These are phyloP conservation scores for Casuarina equisetifolia DNA, from an alignment of 306 rosid genomes.

Conservation along the genomic window DNA sequence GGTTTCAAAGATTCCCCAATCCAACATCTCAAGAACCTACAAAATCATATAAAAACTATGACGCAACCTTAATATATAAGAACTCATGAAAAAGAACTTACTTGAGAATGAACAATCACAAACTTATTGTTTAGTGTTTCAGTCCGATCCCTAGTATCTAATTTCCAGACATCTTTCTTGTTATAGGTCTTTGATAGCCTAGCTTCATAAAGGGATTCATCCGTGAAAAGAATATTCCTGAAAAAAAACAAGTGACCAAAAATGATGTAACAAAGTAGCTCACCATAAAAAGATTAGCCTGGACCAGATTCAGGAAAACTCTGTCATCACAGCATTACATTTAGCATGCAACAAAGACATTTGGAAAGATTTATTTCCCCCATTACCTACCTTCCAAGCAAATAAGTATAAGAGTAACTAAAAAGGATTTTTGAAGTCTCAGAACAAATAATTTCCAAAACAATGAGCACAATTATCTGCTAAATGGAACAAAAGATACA, in stretches of 20 bases:
- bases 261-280: constrained; percentile 22
- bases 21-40: constrained; percentile 86
- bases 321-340: not conserved
- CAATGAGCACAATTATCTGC: constrained; percentile 3
- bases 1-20: constrained; percentile 66
- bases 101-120: constrained; percentile 21
- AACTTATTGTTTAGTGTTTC: constrained; percentile 72
- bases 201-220: constrained; percentile 77
- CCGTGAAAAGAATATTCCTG: constrained; percentile 75
- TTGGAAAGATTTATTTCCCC: not conserved
- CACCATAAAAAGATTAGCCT: constrained; percentile 12
- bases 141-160: constrained; percentile 84
- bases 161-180: constrained; percentile 88
- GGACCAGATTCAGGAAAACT: constrained; percentile 10
- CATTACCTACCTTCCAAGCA: not conserved
- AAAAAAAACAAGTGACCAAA: constrained; percentile 15
- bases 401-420: not conserved
- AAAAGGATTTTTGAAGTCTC: not conserved
- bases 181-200: constrained; percentile 78
- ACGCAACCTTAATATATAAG: constrained; percentile 16
- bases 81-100: not conserved
- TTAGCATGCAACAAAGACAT: not conserved
- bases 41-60: constrained; percentile 26
- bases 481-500: not conserved
- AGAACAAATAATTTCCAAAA: not conserved